Conservation (phyloP, 192 early-diverging fungal genomes). For the Gamsiella multidivaricata region DNA sequence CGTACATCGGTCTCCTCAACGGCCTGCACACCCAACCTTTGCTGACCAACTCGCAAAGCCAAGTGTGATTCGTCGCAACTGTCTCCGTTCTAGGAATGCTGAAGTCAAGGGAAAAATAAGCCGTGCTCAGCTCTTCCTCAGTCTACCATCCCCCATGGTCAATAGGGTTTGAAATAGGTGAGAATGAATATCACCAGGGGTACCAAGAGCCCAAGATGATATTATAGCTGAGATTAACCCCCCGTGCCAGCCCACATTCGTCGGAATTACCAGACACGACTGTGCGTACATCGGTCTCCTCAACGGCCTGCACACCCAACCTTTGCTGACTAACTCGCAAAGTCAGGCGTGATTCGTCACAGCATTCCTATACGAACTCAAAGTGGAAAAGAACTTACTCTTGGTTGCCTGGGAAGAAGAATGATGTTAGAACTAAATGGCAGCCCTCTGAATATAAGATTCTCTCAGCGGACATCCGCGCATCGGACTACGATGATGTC, state of each 20-base stretch:
- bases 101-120: slow-evolving; percentile 5
- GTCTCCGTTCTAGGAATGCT: neutral
- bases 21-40: slow-evolving; percentile 11
- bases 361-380: slow-evolving; percentile 10
- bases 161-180: slow-evolving; percentile 6
- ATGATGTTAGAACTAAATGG: no score
- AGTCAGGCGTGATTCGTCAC: slow-evolving; percentile 8
- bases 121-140: neutral
- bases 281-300: slow-evolving; percentile 12
- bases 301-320: slow-evolving; percentile 11
- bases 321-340: slow-evolving; percentile 11
- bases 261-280: slow-evolving; percentile 5
- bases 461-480: neutral
- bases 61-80: slow-evolving; percentile 1
- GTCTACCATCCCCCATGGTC: slow-evolving; percentile 1
- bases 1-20: slow-evolving; percentile 14
- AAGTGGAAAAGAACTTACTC: neutral
- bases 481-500: slow-evolving; percentile 7
- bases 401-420: no score
- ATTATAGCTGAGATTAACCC: neutral
- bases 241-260: slow-evolving; percentile 12
- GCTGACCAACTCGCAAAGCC: slow-evolving; percentile 11
- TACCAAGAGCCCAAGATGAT: neutral
- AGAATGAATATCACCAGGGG: neutral
- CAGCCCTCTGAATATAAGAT: neutral